Evolutionary conservation across 345 rosid species (phyloP), one percentile per base, ranked within the genome.

Genomic region (Melaleuca quinquenervia): DNA sequence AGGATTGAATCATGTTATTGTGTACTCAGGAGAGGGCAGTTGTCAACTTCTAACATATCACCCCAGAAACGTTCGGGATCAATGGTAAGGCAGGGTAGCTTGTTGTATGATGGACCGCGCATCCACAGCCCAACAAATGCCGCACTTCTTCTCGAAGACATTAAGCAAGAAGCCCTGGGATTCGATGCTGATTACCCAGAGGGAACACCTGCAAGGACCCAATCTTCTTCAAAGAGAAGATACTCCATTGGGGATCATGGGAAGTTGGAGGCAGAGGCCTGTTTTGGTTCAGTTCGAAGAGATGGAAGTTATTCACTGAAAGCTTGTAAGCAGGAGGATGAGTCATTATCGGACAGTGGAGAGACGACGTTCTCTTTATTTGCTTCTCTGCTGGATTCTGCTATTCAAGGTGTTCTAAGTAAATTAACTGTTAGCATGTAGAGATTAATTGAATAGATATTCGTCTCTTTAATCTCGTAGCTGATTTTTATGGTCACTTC

Each of bases 41-140:
- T 90, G 88, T 92, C 98, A 48, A 82, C 88, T 84, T 91, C 96
- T 22, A 89, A 89, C 89, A 48, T 89, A 36, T 95, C 96, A 13
- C 96, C 96, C 18, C 90, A 88, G 75, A 91, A 92, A 64, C 83
- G 88, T 84, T 85, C 90, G 15, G 87, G 86, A 85, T 89, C 93
- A 3, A 95, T 92, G 90, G 91, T 92, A 87, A 92, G 92, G 82
- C 95, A 91, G 87, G 89, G 93, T 45, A 89, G 95, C 88, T 87
- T 96, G 85, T 89, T 96, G 52, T 95, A 93, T 55, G 99, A 96
- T 85, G 98, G 98, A 41, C 90, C 92, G 44, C 85, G 83, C 85
- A 95, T 96, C 87, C 98, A 96, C 87, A 95, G 98, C 88, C 99
- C 98, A 16, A 94, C 95, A 18, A 97, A 97, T 82, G 94, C 98